A percentile compares a stretch with the other conserved stretches of the same genome.
Conservation (phyloP, 495 filamentous ascomycete species). For the Geopyxis carbonaria region DNA sequence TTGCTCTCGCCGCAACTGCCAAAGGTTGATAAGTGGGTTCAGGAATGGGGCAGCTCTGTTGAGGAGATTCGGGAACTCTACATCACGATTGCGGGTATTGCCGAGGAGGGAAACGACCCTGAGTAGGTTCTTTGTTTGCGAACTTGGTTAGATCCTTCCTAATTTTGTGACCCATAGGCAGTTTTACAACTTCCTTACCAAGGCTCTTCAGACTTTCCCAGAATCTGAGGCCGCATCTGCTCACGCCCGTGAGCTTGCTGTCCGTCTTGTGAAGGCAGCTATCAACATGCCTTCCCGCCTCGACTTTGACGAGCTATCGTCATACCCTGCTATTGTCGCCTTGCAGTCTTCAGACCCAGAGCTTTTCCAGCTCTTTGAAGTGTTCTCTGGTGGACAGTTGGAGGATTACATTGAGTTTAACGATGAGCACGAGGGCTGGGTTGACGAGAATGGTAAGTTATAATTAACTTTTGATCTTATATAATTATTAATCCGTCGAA, state of each 20-base stretch:
- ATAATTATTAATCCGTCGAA: conserved; percentile 8
- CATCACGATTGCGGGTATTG: conserved; percentile 58
- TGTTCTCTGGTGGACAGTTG: conserved; percentile 80
- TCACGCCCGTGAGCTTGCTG: conserved; percentile 62
- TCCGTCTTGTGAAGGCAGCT: conserved; percentile 69
- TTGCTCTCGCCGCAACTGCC: conserved; percentile 61
- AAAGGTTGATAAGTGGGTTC: conserved; percentile 63
- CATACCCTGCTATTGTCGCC: conserved; percentile 68
- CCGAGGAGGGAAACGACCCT: conserved; percentile 56
- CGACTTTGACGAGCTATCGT: conserved; percentile 86
- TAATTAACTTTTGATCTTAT: too few species aligned
- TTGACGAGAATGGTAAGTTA: conserved; percentile 59
- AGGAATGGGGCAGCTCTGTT: conserved; percentile 63
- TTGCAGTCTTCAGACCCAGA: conserved; percentile 65
- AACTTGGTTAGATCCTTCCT: conserved; percentile 12
- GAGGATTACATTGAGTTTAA: conserved; percentile 93
- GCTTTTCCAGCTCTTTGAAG: conserved; percentile 78
- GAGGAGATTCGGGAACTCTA: conserved; percentile 70
- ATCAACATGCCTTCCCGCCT: conserved; percentile 60
- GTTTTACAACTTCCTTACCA: conserved; percentile 66
- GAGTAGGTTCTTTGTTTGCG: conserved; percentile 34
- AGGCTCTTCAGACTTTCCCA: conserved; percentile 68
- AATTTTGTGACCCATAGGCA: conserved; percentile 32
- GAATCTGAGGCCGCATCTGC: conserved; percentile 47
- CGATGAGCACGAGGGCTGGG: conserved; percentile 60